A percentile compares a stretch with the other conserved stretches of the same genome.
Evolutionary conservation across 202 grass and related monocot species (phyloP).

Genomic region (Digitaria exilis): DNA sequence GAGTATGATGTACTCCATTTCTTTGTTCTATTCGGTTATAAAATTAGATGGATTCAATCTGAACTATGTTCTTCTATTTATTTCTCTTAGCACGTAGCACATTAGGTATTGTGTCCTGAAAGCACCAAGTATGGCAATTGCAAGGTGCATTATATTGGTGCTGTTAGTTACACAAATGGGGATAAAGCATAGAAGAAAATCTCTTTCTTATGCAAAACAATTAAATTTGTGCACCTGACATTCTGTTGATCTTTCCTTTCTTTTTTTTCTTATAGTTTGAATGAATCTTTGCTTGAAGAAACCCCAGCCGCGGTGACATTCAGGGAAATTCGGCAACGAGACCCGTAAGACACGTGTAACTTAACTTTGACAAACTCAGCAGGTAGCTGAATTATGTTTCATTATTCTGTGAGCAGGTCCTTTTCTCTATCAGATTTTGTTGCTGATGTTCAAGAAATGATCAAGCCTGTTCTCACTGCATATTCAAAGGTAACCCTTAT

Average conservation of each 20-base stretch:
- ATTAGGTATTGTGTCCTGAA: conserved; percentile 14
- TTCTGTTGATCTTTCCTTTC: conserved; percentile 19
- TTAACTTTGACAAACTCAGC: conserved; percentile 30
- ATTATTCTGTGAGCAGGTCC: conserved; percentile 52
- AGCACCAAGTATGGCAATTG: not conserved
- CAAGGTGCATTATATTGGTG: conserved; percentile 18
- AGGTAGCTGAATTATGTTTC: conserved; percentile 28
- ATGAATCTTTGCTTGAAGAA: conserved; percentile 97
- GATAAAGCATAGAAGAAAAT: conserved; percentile 22
- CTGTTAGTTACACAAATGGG: not conserved
- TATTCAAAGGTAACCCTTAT: conserved; percentile 73
- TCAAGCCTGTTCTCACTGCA: conserved; percentile 80
- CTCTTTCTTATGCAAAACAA: conserved; percentile 25
- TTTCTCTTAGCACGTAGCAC: conserved; percentile 8
- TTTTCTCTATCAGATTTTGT: conserved; percentile 95
- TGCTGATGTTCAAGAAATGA: conserved; percentile 89
- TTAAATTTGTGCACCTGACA: conserved; percentile 11
- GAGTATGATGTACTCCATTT: conserved; percentile 55
- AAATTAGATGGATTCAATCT: conserved; percentile 25
- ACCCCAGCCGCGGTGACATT: conserved; percentile 78
- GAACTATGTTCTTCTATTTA: conserved; percentile 11
- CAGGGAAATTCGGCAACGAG: conserved; percentile 85
- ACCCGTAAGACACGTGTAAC: conserved; percentile 77
- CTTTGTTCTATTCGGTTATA: conserved; percentile 9
- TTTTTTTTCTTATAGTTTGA: conserved; percentile 63